Conservation (phyloP, 2,329 filamentous ascomycete species). For the Exophiala sp. region DNA sequence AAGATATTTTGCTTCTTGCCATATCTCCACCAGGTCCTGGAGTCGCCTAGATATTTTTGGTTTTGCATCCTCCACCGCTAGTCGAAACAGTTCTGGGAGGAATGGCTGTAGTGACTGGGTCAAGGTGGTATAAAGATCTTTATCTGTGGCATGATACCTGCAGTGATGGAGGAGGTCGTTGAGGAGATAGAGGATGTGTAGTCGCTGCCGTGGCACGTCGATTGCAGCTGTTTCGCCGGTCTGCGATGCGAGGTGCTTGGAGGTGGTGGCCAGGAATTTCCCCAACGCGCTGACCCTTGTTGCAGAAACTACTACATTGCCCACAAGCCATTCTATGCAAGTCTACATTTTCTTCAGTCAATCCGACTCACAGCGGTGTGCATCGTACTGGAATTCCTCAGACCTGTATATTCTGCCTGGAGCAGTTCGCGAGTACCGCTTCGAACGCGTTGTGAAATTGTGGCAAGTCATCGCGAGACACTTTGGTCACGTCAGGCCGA, state of each 20-base stretch:
- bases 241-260: slow-evolving; percentile 53
- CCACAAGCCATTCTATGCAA: slow-evolving; percentile 82
- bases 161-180: slow-evolving; percentile 75
- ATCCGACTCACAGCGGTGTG: slow-evolving; percentile 7
- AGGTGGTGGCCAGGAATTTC: slow-evolving; percentile 70
- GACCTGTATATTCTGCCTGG: slow-evolving; percentile 83
- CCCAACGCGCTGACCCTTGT: slow-evolving; percentile 64
- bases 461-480: slow-evolving; percentile 66
- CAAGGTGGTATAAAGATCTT: slow-evolving; percentile 44
- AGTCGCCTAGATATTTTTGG: slow-evolving; percentile 67
- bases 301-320: slow-evolving; percentile 65
- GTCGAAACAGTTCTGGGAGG: slow-evolving; percentile 60
- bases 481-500: slow-evolving; percentile 67
- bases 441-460: slow-evolving; percentile 65
- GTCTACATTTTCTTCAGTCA: slow-evolving; percentile 54
- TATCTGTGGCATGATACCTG: slow-evolving; percentile 46
- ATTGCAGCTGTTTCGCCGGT: slow-evolving; percentile 29
- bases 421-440: slow-evolving; percentile 66
- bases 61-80: slow-evolving; percentile 52
- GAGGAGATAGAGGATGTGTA: slow-evolving; percentile 74
- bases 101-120: slow-evolving; percentile 55
- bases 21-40: slow-evolving; percentile 62
- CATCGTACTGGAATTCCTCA: slow-evolving; percentile 45
- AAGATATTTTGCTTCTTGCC: slow-evolving; percentile 67
- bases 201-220: slow-evolving; percentile 61